These are phyloP conservation scores for Cyberlindnera euphorbiiphila DNA, from an alignment of 805 yeast genomes.

Conservation along the genomic window DNA sequence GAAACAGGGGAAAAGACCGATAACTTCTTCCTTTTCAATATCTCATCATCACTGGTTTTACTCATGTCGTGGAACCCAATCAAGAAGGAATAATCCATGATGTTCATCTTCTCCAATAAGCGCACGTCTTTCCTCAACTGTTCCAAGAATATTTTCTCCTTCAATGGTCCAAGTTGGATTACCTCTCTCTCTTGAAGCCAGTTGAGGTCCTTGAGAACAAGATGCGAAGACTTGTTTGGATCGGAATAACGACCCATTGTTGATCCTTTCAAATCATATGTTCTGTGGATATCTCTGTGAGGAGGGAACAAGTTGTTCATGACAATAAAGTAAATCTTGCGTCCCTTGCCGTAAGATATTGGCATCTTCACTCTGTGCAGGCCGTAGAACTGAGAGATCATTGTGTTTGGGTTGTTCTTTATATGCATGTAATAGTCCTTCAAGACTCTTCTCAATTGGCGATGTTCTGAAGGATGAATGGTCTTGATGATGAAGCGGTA, in stretches of 20 bases:
- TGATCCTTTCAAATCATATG: constrained; percentile 92
- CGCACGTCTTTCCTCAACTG: constrained; percentile 77
- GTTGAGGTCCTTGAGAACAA: constrained; percentile 81
- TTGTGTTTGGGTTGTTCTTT: constrained; percentile 77
- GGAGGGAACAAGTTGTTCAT: constrained; percentile 98
- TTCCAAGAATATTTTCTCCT: constrained; percentile 51
- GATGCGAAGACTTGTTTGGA: constrained; percentile 30
- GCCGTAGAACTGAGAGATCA: constrained; percentile 94
- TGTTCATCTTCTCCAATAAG: constrained; percentile 68
- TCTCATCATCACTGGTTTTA: constrained; percentile 43
- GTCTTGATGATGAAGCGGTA: constrained; percentile 93
- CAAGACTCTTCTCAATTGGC: constrained; percentile 68
- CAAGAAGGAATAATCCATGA: constrained; percentile 92
- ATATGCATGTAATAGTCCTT: constrained; percentile 80
- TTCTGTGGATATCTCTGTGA: constrained; percentile 75
- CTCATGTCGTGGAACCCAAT: constrained; percentile 82
- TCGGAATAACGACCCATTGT: constrained; percentile 71
- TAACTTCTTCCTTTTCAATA: constrained; percentile 33
- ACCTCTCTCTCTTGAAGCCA: constrained; percentile 68
- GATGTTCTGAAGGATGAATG: constrained; percentile 89
- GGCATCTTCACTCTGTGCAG: constrained; percentile 92
- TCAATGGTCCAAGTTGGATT: constrained; percentile 74
- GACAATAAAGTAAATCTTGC: constrained; percentile 87
- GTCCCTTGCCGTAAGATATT: constrained; percentile 38
- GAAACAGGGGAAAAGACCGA: constrained; percentile 31